Base-by-base conservation (phyloP, 805 yeast species). In the Tetrapisispora namnaoensis region DNA sequence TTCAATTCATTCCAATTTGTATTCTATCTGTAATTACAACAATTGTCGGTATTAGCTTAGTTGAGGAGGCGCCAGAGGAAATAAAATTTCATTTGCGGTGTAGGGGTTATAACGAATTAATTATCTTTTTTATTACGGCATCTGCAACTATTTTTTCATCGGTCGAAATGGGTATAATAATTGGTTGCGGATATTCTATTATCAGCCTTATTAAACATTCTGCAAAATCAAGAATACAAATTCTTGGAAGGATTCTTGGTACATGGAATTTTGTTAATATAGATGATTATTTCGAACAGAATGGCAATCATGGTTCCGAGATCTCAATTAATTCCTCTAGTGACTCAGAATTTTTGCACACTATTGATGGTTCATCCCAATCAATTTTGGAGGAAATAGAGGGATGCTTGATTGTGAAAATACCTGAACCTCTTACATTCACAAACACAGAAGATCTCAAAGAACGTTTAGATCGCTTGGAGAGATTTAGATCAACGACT, bases 391-490 rank as follows among this genome's bases (percentile, higher is more conserved):
- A 74, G 56, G 70, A 70, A 37, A 70, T 83, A 44, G 86, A 82
- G 54, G 89, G 88, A 0, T 83, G 89, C 48, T 69, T 90, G 35
- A 78, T 88, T 28, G 83, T 89, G 36, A 83, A 82, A 53, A 77
- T 89, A 40, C 89, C 96, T 0, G 96, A 89, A 60, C 95, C 96
- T 1, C 70, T 89, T 51, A 86, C 90, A 5, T 89, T 89, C 65
- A 87, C 95, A 37, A 89, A 90, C 63, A 76, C 90, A 8, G 83
- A 83, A 27, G 95, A 86, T 56, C 70, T 89, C 52, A 79, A 83
- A 52, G 71, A 77, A 49, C 71, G 91, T 36, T 68, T 89, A 50
- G 70, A 74, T 40, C 70, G 96, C 41, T 68, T 89, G 28, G 96
- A 89, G 60, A 68, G 77, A 47, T 86, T 85, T 57, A 95, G 95